Percentiles rank a stretch among this genome's conserved stretches.
Evolutionary conservation across 805 yeast species (phyloP).

Genomic region (Isabelozyma gotoi): DNA sequence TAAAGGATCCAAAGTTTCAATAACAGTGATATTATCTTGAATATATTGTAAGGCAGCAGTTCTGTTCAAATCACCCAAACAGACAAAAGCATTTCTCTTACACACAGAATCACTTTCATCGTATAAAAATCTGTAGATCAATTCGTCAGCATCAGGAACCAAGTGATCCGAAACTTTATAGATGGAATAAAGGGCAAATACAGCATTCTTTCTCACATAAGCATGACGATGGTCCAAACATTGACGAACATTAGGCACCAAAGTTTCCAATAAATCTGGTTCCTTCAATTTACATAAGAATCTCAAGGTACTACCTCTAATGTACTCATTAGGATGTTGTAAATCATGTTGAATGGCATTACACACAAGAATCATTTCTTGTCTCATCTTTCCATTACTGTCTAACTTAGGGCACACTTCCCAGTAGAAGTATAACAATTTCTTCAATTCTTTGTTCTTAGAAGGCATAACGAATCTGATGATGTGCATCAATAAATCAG

Average conservation of each 20-base stretch:
- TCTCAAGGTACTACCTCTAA: slow-evolving; percentile 92
- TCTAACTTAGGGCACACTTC: slow-evolving; percentile 94
- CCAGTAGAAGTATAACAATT: slow-evolving; percentile 93
- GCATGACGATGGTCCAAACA: slow-evolving; percentile 97
- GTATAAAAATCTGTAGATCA: slow-evolving; percentile 67
- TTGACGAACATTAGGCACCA: slow-evolving; percentile 87
- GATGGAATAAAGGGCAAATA: slow-evolving; percentile 83
- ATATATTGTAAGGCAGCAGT: slow-evolving; percentile 81
- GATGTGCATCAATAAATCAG: slow-evolving; percentile 92
- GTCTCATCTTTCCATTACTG: slow-evolving; percentile 85
- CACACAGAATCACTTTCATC: slow-evolving; percentile 92
- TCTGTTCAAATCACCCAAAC: slow-evolving; percentile 78
- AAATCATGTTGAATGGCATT: slow-evolving; percentile 96
- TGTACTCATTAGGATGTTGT: slow-evolving; percentile 96
- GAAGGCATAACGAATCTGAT: slow-evolving; percentile 98
- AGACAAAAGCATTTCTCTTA: slow-evolving; percentile 91
- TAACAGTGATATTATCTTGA: slow-evolving; percentile 61
- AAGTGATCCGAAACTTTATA: slow-evolving; percentile 80
- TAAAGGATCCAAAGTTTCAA: slow-evolving; percentile 73
- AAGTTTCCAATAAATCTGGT: slow-evolving; percentile 90
- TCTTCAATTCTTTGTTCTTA: slow-evolving; percentile 84
- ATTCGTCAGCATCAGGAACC: slow-evolving; percentile 93
- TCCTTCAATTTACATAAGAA: slow-evolving; percentile 88
- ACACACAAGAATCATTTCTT: slow-evolving; percentile 97
- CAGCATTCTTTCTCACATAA: slow-evolving; percentile 96